These are phyloP conservation scores for Tilletia setariae DNA, from an alignment of 1,284 basidiomycete genomes.

Conservation along the genomic window DNA sequence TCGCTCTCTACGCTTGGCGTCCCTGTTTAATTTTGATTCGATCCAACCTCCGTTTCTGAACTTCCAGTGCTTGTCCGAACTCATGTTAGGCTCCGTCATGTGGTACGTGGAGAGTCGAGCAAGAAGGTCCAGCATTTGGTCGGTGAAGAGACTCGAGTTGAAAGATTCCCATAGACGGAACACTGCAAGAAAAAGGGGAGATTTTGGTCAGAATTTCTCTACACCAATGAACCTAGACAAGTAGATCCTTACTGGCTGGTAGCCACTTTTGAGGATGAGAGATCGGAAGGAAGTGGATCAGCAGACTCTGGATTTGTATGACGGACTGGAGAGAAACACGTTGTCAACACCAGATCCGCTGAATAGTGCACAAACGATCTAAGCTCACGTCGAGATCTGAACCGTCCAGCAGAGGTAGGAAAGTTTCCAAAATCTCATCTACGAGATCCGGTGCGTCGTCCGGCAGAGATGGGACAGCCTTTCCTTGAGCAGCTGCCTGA, in stretches of 20 bases:
- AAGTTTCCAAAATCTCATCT: slow-evolving; percentile 79
- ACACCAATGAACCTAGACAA: neutral
- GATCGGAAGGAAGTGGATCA: slow-evolving; percentile 53
- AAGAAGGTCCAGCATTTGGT: slow-evolving; percentile 76
- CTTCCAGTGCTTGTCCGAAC: slow-evolving; percentile 58
- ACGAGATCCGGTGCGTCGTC: slow-evolving; percentile 1
- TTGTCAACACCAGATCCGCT: neutral
- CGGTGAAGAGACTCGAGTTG: slow-evolving; percentile 75
- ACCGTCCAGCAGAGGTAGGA: slow-evolving; percentile 72
- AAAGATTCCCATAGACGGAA: slow-evolving; percentile 83
- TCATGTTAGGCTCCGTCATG: slow-evolving; percentile 62
- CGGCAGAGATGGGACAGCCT: neutral
- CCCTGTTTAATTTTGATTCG: neutral
- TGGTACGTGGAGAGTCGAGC: slow-evolving; percentile 75
- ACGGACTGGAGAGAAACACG: slow-evolving; percentile 58
- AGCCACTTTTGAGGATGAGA: slow-evolving; percentile 48
- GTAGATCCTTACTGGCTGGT: slow-evolving; percentile 25
- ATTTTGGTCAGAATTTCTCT: neutral
- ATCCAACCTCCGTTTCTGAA: slow-evolving; percentile 11
- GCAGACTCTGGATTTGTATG: slow-evolving; percentile 46
- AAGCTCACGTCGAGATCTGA: slow-evolving; percentile 68
- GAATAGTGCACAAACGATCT: slow-evolving; percentile 28
- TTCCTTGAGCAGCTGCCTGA: neutral
- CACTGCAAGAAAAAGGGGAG: slow-evolving; percentile 20
- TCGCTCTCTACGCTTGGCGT: neutral